Evolutionary conservation across 495 filamentous ascomycete genomes (phyloP).

Genomic region (Echria macrotheca): DNA sequence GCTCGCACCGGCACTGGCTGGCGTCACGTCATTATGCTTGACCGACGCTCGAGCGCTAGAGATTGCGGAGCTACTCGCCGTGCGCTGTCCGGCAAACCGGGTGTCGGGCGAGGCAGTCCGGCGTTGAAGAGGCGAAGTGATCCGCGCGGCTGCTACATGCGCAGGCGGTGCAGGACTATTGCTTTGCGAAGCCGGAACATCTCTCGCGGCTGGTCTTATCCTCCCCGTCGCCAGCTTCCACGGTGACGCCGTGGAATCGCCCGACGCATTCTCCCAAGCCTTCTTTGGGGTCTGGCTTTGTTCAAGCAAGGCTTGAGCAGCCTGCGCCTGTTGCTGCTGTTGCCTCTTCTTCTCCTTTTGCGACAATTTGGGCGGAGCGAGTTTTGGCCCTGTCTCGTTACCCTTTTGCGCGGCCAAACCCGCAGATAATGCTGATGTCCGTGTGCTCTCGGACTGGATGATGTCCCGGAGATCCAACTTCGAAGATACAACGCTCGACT

Average conservation of each 20-base stretch:
- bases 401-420: constrained; percentile 53
- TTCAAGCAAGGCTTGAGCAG: constrained; percentile 24
- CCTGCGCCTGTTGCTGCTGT: constrained; percentile 54
- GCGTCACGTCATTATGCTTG: too few species aligned
- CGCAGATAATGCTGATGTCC: constrained; percentile 67
- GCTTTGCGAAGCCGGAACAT: constrained; percentile 21
- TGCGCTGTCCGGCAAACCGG: constrained; percentile 47
- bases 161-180: constrained; percentile 42
- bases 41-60: constrained; percentile 1
- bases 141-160: constrained; percentile 34
- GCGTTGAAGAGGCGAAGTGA: constrained; percentile 30
- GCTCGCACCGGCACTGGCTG: constrained; percentile 5
- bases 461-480: constrained; percentile 81
- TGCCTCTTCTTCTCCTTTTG: constrained; percentile 88
- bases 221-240: constrained; percentile 59
- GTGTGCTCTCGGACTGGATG: constrained; percentile 65
- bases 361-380: constrained; percentile 55
- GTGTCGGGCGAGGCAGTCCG: constrained; percentile 53
- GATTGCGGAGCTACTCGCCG: constrained; percentile 11
- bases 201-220: constrained; percentile 27
- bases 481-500: constrained; percentile 45
- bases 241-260: constrained; percentile 48
- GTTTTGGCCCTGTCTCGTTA: constrained; percentile 32
- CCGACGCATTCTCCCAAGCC: constrained; percentile 28
- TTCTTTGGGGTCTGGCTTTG: constrained; percentile 19